A percentile compares a stretch with the other conserved stretches of the same genome.
Evolutionary conservation across 345 rosid species (phyloP).

Genomic region (Aegle marmelos): DNA sequence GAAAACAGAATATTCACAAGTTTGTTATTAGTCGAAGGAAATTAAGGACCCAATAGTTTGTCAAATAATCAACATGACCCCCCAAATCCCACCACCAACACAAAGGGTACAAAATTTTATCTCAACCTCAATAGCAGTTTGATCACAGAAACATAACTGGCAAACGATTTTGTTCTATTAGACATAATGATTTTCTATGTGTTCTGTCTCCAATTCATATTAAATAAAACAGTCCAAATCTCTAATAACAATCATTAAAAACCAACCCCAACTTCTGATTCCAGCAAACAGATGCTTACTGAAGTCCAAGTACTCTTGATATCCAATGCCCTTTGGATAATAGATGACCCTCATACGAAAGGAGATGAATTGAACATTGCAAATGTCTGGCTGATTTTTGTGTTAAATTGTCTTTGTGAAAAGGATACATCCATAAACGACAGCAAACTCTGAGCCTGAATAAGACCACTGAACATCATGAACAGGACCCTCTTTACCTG

Average conservation of each 20-base stretch:
- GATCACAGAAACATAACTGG: neutral
- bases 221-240: neutral
- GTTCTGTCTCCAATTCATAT: neutral
- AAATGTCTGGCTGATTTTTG: neutral
- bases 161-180: neutral
- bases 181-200: neutral
- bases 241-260: neutral
- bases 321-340: neutral
- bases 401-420: neutral
- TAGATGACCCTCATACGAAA: neutral
- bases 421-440: slow-evolving; percentile 99
- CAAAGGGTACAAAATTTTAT: neutral
- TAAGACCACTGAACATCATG: slow-evolving; percentile 97
- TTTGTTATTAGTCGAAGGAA: neutral
- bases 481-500: slow-evolving; percentile 98
- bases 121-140: neutral
- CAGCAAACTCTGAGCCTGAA: slow-evolving; percentile 91
- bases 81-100: neutral
- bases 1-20: slow-evolving; percentile 10
- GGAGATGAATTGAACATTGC: neutral
- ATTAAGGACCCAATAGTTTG: neutral
- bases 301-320: neutral
- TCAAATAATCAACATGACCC: neutral
- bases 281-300: neutral
- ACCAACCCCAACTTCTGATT: neutral